Evolutionary conservation across 306 rosid species (phyloP), one percentile per base, ranked within the genome.

Genomic region (Lotus japonicus): DNA sequence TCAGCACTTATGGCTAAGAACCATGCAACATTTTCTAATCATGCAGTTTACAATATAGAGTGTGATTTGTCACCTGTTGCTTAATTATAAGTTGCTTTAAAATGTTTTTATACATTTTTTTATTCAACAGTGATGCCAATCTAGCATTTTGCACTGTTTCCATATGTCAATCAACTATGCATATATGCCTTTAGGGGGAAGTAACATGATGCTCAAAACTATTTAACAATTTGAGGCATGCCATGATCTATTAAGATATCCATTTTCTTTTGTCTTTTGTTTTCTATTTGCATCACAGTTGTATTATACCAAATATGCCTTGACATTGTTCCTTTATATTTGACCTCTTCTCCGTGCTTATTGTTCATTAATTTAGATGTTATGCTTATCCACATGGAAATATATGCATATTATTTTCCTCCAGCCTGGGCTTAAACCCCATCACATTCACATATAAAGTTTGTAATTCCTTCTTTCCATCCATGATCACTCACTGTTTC

Each of bases 261-360:
- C 42, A 16, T 58, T 49, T 75, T 66, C 39, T 66, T 66, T 46
- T 66, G 67, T 66, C 68, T 59, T 28, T 53, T 43, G 61, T 70
- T 41, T 55, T 16, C 50, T 11, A 64, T 42, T 50, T 71, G 70
- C 64, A 62, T 43, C 23, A 57, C 70, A 72, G 78, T 78, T 72
- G 78, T 66, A 69, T 80, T 69, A 31, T 31, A 82, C 83, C 86
- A 87, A 87, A 70, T 73, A 78, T 71, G 78, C 75, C 77, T 59
- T 54, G 31, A 45, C 58, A 65, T 56, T 59, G 33, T 71, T 75
- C 56, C 68, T 67, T 77, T 72, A 26, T 75, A 42, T 73, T 73
- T 60, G 64, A 81, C 72, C 63, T 75, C 44, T 70, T 77, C 74
- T 57, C 74, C 74, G 28, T 78, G 72, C 72, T 58, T 46, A 58